phyloP scores from a whole-genome alignment of 371 early-diverging fungal species.

The Coemansia sp. region DNA sequence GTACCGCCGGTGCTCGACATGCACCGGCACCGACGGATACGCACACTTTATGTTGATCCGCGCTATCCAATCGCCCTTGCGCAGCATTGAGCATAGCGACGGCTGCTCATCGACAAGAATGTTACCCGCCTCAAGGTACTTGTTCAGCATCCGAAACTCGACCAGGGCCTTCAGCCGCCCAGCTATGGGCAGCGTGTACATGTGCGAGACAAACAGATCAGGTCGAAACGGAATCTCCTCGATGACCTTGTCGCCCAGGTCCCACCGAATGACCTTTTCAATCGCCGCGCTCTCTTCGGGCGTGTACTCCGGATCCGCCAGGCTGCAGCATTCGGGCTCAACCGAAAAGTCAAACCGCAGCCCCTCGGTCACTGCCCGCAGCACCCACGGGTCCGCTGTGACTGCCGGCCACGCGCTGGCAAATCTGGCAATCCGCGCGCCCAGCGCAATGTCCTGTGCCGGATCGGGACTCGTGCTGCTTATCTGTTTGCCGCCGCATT shows the following conservation, averaged over 20 bases:
- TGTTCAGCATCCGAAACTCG: constrained; percentile 48
- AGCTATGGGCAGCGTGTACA: constrained; percentile 39
- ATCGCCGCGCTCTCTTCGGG: constrained; percentile 41
- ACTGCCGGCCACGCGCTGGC: constrained; percentile 23
- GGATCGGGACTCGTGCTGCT: neutral
- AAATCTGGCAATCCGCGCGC: constrained; percentile 32
- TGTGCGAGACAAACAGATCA: constrained; percentile 41
- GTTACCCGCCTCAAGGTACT: constrained; percentile 39
- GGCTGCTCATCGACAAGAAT: constrained; percentile 44
- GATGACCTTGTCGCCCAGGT: constrained; percentile 47
- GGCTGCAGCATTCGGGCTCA: constrained; percentile 13
- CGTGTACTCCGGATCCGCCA: constrained; percentile 31
- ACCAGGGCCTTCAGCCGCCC: constrained; percentile 47
- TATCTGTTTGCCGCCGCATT: neutral
- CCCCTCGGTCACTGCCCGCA: constrained; percentile 29
- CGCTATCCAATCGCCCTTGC: constrained; percentile 43
- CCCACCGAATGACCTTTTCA: constrained; percentile 48
- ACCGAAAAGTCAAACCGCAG: constrained; percentile 37
- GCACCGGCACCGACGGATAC: constrained; percentile 48
- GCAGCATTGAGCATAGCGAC: constrained; percentile 40
- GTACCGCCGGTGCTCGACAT: constrained; percentile 40
- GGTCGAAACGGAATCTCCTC: constrained; percentile 33
- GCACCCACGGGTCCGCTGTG: constrained; percentile 32
- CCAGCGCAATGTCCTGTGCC: constrained; percentile 26
- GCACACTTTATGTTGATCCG: constrained; percentile 50